phyloP scores from a whole-genome alignment of 371 early-diverging fungal species.

The Apophysomyces variabilis region DNA sequence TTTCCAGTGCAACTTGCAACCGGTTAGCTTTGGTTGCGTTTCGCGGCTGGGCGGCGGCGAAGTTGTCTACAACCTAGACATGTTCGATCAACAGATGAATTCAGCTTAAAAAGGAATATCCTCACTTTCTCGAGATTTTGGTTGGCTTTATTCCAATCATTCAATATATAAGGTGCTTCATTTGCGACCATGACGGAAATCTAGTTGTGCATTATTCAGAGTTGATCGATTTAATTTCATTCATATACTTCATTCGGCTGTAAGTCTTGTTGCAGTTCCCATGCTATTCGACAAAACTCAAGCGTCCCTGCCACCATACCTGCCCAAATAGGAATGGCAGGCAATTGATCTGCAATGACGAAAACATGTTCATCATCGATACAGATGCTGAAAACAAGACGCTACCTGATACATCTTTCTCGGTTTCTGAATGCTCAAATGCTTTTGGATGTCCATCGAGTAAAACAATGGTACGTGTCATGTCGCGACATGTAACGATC shows the following conservation, averaged over 20 bases:
- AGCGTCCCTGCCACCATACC: conserved; percentile 39
- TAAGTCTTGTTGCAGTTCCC: conserved; percentile 23
- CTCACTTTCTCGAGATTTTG: conserved; percentile 1
- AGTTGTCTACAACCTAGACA: not conserved
- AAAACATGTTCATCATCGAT: not conserved
- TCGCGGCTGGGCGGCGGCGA: conserved; percentile 1
- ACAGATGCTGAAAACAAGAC: not conserved
- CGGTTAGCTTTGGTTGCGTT: not conserved
- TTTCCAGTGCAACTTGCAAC: not conserved
- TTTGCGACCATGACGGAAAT: conserved; percentile 2
- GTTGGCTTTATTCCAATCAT: conserved; percentile 1
- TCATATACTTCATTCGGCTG: not conserved
- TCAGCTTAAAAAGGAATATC: not conserved
- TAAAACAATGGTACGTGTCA: conserved; percentile 2
- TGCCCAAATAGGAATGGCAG: conserved; percentile 41
- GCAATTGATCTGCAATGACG: conserved; percentile 29
- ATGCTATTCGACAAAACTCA: conserved; percentile 39
- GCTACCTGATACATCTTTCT: not conserved
- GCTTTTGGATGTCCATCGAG: conserved; percentile 8
- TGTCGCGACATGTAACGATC: not conserved
- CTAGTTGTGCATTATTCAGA: conserved; percentile 3
- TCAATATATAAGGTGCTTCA: not conserved
- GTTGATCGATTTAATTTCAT: not conserved
- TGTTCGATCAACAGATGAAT: not conserved
- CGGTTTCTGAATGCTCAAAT: not conserved